Evolutionary conservation across 202 grass and related monocot species (phyloP), one percentile per base, ranked within the genome.

Genomic region (Bolboschoenoplectus hybrid): DNA sequence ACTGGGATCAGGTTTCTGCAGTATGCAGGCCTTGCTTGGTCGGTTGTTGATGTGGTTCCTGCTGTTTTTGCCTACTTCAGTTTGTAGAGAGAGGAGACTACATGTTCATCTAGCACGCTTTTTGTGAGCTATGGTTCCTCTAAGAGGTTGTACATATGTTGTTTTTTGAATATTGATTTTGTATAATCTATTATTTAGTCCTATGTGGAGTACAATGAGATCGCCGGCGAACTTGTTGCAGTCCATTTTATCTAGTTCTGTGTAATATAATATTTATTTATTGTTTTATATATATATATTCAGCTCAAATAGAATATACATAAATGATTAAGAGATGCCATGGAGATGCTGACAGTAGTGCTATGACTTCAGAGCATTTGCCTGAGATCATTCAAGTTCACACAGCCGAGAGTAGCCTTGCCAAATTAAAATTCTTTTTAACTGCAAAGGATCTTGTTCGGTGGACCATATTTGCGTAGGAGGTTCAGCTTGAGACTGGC

Each of bases 1-100:
- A 99, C 97, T 0, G 93, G 97, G 58, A 99, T 99, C 67, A 86
- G 97, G 87, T 99, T 99, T 49, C 75, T 96, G 14, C 97, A 99
- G 81, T 99, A 99, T 36, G 89, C 93, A 0, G 89, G 97, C 34
- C 93, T 99, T 8, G 92, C 93, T 1, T 99, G 97, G 97, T 92
- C 97, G 1, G 93, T 99, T 46, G 97, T 96, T 11, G 97, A 99
- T 72, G 53, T 99, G 88, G 97, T 90, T 47, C 97, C 97, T 2
- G 86, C 94, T 43, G 81, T 99, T 34, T 99, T 94, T 87, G 68
- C 80, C 3, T 87, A 89, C 86, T 10, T 99, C 16, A 89, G 89
- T 70, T 79, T 99, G 89, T 99, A 89, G 88, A 52, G 55, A 67
- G 45, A 71, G 47, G 39, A 82, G 39, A 44, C 13, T 50, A 66